Base-by-base conservation (phyloP, 345 rosid genomes). In the Turnera subulata region DNA sequence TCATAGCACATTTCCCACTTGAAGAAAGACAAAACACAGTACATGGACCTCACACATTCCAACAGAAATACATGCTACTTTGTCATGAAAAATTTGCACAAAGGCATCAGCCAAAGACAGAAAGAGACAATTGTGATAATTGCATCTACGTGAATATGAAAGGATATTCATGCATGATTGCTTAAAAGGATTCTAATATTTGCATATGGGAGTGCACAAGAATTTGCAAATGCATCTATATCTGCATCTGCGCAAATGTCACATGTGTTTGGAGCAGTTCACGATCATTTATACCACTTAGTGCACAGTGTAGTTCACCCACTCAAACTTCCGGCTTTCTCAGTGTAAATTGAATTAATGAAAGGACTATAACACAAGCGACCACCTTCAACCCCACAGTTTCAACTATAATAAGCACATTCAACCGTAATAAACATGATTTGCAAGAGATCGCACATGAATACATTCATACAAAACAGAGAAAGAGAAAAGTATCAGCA, bases 401-500 rank as follows among this genome's bases (percentile, higher is more conserved):
- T 13, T 42, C 45, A 13, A 42, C 2, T 10, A 4, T 9, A 42
- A 42, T 42, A 8, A 11, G 45, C 4, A 15, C 1, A 16, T 42
- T 42, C n/a, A 4, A 11, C 16, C 12, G 4, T 42, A 29, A 4
- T 3, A 29, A 29, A n/a, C n/a, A n/a, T n/a, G n/a, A n/a, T n/a
- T n/a, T n/a, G 35, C 5, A 29, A 29, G 8, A 29, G 35, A 42
- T 15, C 13, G 15, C 29, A 6, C 56, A 43, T 12, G 18, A 5
- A 20, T 3, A 8, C 45, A 37, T 17, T 40, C 17, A 51, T 45
- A 50, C 16, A 50, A 6, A 61, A n/a, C 40, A 54, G 1, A 40
- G 1, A 46, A 6, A 38, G 54, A 61, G 18, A 25, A 55, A 40
- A 20, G 25, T 37, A 53, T 11, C 25, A 16, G 49, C 58, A 89